Conservation (phyloP, 2,329 filamentous ascomycete genomes). For the Exophiala dermatitidis region DNA sequence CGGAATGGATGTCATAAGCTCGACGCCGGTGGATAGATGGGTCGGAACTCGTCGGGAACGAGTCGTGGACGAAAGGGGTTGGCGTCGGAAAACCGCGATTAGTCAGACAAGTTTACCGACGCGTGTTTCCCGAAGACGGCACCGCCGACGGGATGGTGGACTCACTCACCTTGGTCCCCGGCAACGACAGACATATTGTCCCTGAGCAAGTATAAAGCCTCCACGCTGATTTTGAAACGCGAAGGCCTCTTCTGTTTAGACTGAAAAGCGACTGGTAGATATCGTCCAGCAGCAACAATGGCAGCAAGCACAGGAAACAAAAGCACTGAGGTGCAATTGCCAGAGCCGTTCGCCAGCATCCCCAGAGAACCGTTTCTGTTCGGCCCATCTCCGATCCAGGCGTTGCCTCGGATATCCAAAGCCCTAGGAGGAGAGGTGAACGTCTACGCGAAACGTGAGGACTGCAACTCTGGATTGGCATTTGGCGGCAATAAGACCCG, state of each 20-base stretch:
- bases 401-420: slow-evolving; percentile 56
- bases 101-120: too few relatives aligned
- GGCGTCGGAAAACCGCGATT: too few relatives aligned
- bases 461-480: slow-evolving; percentile 60
- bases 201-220: too few relatives aligned
- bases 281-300: neutral
- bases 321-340: neutral
- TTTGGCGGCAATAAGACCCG: slow-evolving; percentile 63
- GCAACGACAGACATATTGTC: too few relatives aligned
- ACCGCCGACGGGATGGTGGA: too few relatives aligned
- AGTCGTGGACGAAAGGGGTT: too few relatives aligned
- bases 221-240: too few relatives aligned
- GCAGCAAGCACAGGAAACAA: neutral
- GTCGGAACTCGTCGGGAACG: too few relatives aligned
- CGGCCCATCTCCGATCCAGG: slow-evolving; percentile 61
- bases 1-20: too few relatives aligned
- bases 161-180: too few relatives aligned
- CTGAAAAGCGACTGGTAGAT: neutral
- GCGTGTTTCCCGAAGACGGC: too few relatives aligned
- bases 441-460: slow-evolving; percentile 65
- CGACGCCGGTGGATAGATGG: too few relatives aligned
- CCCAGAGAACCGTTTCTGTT: slow-evolving; percentile 57
- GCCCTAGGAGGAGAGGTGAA: slow-evolving; percentile 54
- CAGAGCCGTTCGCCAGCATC: slow-evolving; percentile 53
- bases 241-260: neutral